Percentiles rank a stretch among this genome's conserved stretches.
Conservation (phyloP, 2,329 filamentous ascomycete genomes). For the Cercospora citrullina region DNA sequence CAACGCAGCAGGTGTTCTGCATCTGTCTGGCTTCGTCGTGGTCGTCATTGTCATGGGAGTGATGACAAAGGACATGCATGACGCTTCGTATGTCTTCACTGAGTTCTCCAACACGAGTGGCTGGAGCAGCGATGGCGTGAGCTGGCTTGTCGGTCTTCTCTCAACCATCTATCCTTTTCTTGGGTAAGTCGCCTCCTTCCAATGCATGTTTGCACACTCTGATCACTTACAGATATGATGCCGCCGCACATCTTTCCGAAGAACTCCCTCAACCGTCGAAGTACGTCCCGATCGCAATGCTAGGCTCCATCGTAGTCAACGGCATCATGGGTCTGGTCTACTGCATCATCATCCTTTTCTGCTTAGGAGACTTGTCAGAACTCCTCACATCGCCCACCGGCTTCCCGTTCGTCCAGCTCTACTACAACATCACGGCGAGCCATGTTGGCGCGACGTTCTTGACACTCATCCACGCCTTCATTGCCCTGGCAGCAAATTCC, state of each 20-base stretch:
- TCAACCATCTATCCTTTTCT: conserved; percentile 26
- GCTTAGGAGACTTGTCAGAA: conserved; percentile 25
- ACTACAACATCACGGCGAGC: conserved; percentile 29
- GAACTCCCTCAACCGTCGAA: conserved; percentile 28
- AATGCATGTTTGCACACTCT: neutral
- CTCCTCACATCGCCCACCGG: conserved; percentile 31
- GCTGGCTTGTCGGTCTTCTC: conserved; percentile 25
- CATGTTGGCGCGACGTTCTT: conserved; percentile 35
- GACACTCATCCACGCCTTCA: conserved; percentile 37
- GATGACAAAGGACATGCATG: conserved; percentile 41
- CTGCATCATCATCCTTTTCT: conserved; percentile 25
- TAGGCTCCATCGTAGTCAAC: conserved; percentile 25
- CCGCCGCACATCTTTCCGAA: conserved; percentile 28
- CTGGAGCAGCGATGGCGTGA: conserved; percentile 23
- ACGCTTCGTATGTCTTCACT: conserved; percentile 21
- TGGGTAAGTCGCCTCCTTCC: conserved; percentile 2
- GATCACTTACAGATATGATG: conserved; percentile 16
- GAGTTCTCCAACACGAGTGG: conserved; percentile 25
- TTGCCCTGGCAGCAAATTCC: conserved; percentile 36
- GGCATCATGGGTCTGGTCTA: conserved; percentile 25
- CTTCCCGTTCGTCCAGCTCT: conserved; percentile 28
- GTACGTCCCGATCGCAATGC: conserved; percentile 31
- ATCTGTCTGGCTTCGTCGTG: conserved; percentile 51
- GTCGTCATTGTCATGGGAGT: conserved; percentile 46
- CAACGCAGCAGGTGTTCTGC: conserved; percentile 46